A percentile compares a stretch with the other conserved stretches of the same genome.
phyloP scores from a whole-genome alignment of 2,329 filamentous ascomycete species.

The Exutisphaerella laricina region DNA sequence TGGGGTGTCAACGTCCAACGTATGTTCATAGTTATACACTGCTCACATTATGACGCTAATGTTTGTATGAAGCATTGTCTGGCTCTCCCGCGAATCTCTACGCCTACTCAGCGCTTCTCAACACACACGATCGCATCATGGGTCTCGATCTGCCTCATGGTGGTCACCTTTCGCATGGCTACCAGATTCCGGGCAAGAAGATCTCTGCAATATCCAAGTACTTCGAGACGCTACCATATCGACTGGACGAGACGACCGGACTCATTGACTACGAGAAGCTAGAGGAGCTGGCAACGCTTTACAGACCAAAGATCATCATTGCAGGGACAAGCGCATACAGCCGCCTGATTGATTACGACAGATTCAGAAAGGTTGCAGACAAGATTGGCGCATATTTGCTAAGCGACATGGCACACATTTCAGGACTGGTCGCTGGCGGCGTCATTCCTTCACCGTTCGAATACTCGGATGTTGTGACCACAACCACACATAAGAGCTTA shows the following conservation, averaged over 20 bases:
- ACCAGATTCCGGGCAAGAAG: constrained; percentile 94
- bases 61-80: constrained; percentile 25
- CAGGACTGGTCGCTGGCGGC: constrained; percentile 84
- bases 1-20: constrained; percentile 99
- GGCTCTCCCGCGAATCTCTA: constrained; percentile 95
- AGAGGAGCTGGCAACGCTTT: constrained; percentile 78
- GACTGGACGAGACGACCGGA: constrained; percentile 81
- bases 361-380: constrained; percentile 84
- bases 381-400: constrained; percentile 89
- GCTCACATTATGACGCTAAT: constrained; percentile 3
- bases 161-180: constrained; percentile 92
- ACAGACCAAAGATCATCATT: constrained; percentile 92
- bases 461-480: constrained; percentile 91
- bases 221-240: constrained; percentile 96
- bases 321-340: constrained; percentile 95
- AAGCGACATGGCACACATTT: constrained; percentile 97
- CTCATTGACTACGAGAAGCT: constrained; percentile 92
- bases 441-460: constrained; percentile 86
- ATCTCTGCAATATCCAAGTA: constrained; percentile 99
- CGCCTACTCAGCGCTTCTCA: constrained; percentile 97
- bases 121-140: constrained; percentile 93
- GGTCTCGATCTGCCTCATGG: constrained; percentile 91
- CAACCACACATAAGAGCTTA: constrained; percentile 95
- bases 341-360: constrained; percentile 88
- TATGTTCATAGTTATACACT: constrained; percentile 38